Evolutionary conservation across 2,329 filamentous ascomycete species (phyloP).

Genomic region (Sclerotinia borealis): DNA sequence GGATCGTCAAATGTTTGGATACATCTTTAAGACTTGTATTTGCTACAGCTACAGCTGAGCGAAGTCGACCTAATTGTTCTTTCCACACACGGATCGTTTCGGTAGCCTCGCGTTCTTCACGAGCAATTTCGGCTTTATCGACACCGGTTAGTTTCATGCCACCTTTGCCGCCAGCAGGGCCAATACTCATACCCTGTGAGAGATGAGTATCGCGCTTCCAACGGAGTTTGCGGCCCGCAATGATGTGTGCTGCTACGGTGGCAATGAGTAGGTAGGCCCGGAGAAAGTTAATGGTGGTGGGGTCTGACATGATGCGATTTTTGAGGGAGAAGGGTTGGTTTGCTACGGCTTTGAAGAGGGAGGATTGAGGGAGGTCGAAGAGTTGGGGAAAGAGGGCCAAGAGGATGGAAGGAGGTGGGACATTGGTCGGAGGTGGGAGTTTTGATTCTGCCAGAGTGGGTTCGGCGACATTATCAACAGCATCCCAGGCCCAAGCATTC

Average conservation of each 20-base stretch:
- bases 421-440: slow-evolving; percentile 51
- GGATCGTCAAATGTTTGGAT: slow-evolving; percentile 43
- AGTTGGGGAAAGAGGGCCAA: slow-evolving; percentile 70
- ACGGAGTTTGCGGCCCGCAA: slow-evolving; percentile 76
- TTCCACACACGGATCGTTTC: slow-evolving; percentile 74
- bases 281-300: slow-evolving; percentile 57
- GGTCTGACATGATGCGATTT: slow-evolving; percentile 57
- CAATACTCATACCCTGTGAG: slow-evolving; percentile 82
- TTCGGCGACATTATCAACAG: slow-evolving; percentile 22
- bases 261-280: slow-evolving; percentile 57
- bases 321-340: slow-evolving; percentile 52
- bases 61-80: slow-evolving; percentile 66
- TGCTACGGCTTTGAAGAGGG: slow-evolving; percentile 60
- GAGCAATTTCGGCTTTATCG: slow-evolving; percentile 73
- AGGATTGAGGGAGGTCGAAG: slow-evolving; percentile 57
- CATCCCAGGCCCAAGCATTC: slow-evolving; percentile 32
- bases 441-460: slow-evolving; percentile 6
- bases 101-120: slow-evolving; percentile 78
- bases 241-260: slow-evolving; percentile 67
- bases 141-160: slow-evolving; percentile 89
- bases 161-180: slow-evolving; percentile 63
- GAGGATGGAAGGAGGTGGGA: slow-evolving; percentile 81
- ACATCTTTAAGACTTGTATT: slow-evolving; percentile 40
- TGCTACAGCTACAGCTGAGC: slow-evolving; percentile 63
- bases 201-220: slow-evolving; percentile 89